A percentile compares a stretch with the other conserved stretches of the same genome.
phyloP scores from a whole-genome alignment of 2,329 filamentous ascomycete genomes.

The Curvularia sp. region DNA sequence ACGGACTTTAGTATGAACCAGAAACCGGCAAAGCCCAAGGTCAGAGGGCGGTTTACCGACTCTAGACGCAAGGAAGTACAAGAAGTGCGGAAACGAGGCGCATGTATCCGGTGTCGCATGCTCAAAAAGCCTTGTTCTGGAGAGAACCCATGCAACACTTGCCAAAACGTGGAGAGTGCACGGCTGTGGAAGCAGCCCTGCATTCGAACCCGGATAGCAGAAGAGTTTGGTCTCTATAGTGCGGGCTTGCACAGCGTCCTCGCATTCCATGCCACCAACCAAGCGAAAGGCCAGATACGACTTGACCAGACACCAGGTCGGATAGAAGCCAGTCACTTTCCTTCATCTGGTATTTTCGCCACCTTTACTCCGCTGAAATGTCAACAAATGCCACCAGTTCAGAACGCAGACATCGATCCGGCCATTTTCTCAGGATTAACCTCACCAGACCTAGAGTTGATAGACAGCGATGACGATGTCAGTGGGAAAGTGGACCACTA shows the following conservation, averaged over 20 bases:
- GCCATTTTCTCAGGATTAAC: slow-evolving; percentile 40
- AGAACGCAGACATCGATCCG: slow-evolving; percentile 47
- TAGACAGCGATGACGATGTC: slow-evolving; percentile 61
- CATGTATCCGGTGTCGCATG: slow-evolving; percentile 69
- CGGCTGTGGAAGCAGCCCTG: slow-evolving; percentile 68
- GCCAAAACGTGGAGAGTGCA: slow-evolving; percentile 65
- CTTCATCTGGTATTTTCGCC: slow-evolving; percentile 55
- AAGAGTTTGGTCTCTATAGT: slow-evolving; percentile 65
- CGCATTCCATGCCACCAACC: slow-evolving; percentile 59
- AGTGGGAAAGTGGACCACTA: slow-evolving; percentile 62
- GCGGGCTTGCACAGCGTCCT: slow-evolving; percentile 61
- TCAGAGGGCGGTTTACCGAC: slow-evolving; percentile 64
- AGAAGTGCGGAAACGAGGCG: slow-evolving; percentile 65
- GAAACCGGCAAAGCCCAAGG: slow-evolving; percentile 54
- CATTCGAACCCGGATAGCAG: slow-evolving; percentile 63
- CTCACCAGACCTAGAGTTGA: slow-evolving; percentile 53
- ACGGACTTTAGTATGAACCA: slow-evolving; percentile 51
- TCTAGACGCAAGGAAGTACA: slow-evolving; percentile 65
- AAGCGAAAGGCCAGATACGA: slow-evolving; percentile 57
- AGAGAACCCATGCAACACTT: slow-evolving; percentile 66
- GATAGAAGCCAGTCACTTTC: slow-evolving; percentile 62
- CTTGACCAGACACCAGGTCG: slow-evolving; percentile 59
- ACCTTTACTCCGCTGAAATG: slow-evolving; percentile 56
- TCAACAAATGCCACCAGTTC: slow-evolving; percentile 31
- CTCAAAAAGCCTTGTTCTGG: slow-evolving; percentile 69